Evolutionary conservation across 768 basidiomycete genomes (phyloP), one percentile per base, ranked within the genome.

Genomic region (Dioszegia aurantiaca): DNA sequence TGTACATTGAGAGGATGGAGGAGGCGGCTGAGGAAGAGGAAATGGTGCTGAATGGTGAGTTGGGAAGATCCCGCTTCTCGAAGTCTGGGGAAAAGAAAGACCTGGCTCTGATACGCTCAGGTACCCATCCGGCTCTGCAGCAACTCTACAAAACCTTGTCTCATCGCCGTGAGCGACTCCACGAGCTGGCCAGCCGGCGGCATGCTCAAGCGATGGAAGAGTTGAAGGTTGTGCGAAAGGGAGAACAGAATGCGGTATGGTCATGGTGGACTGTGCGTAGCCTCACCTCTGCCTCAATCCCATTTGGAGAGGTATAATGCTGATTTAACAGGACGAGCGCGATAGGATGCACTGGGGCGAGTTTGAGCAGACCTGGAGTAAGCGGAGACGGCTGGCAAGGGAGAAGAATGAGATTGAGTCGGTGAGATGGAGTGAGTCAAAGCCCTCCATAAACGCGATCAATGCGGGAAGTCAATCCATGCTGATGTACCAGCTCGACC

Each of bases 1-100:
- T 97, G 16, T 97, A 93, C 74, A 81, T 97, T 19, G 94, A 98
- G 78, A 88, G 92, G 74, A 91, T 97, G 90, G 88, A 91, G 39
- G 85, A 84, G 3, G 79, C 94, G 8, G 87, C 88, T 31, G 87
- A 86, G 84, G 94, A 98, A 76, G 91, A 97, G 70, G 79, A 83
- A 14, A 79, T 92, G 67, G 82, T 98, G 23, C 80, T 83, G 27
- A 83, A 86, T 41, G 88, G 51, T 53, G 37, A 23, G 51, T 53
- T 5, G 8, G 33, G 14, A 14, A 6, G 33, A 33, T 16, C 52
- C 23, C 3, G 19, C 21, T 36, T 42, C 10, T 45, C n/a, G 33
- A 27, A 21, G 37, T 5, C 40, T 23, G 14, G 37, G 24, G 10
- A 26, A 26, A 41, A 61, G 92, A 26, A 11, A 53, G 14, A 36